A percentile compares a stretch with the other conserved stretches of the same genome.
phyloP scores from a whole-genome alignment of 352 stramenopile genomes.

The Phytophthora vignae region DNA sequence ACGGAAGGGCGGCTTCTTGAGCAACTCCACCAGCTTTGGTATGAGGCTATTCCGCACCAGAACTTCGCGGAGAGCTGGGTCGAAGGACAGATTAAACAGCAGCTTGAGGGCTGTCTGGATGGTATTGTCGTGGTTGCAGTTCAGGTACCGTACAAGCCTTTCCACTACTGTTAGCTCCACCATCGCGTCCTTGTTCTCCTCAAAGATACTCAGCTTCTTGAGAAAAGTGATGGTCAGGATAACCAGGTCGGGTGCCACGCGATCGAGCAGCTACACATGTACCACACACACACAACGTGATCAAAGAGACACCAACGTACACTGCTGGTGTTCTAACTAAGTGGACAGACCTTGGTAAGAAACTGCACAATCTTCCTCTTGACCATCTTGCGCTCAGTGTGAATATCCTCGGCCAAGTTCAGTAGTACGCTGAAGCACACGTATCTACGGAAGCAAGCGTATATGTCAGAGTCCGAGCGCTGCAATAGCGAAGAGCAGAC shows the following conservation, averaged over 20 bases:
- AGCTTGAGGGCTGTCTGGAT: conserved; percentile 88
- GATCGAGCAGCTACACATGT: conserved; percentile 79
- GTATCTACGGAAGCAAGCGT: conserved; percentile 43
- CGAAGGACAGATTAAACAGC: conserved; percentile 96
- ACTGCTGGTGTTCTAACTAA: neutral
- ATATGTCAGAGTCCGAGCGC: conserved; percentile 3
- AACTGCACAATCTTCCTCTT: conserved; percentile 92
- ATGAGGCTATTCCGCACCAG: conserved; percentile 92
- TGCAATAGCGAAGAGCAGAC: neutral
- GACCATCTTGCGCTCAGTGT: conserved; percentile 96
- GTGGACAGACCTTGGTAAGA: conserved; percentile 65
- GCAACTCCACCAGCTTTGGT: conserved; percentile 92
- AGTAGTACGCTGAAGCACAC: conserved; percentile 94
- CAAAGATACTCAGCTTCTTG: conserved; percentile 95
- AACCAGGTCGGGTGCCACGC: conserved; percentile 88
- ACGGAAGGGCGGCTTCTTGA: conserved; percentile 94
- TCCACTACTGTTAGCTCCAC: conserved; percentile 82
- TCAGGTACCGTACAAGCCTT: conserved; percentile 81
- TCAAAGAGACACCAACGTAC: conserved; percentile 20
- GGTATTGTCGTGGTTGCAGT: conserved; percentile 88
- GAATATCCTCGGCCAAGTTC: conserved; percentile 95
- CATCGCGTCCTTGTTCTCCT: conserved; percentile 96
- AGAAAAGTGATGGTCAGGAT: conserved; percentile 93
- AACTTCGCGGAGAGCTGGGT: conserved; percentile 83
- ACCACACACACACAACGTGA: neutral